Conservation (phyloP, 495 filamentous ascomycete species). For the Chaetomium fimeti region DNA sequence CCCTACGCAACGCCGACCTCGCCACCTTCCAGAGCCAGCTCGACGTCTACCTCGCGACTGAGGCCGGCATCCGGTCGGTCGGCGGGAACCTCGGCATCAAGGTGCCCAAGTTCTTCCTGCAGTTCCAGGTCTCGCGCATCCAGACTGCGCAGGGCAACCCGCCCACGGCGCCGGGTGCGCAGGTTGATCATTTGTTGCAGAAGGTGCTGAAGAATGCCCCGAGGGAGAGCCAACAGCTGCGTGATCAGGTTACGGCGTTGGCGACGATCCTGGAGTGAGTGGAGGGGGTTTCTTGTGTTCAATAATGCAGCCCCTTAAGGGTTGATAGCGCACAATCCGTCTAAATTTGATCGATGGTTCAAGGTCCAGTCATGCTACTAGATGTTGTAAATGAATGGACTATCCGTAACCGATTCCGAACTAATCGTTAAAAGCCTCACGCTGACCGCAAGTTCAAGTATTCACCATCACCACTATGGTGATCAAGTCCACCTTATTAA, state of each 20-base stretch:
- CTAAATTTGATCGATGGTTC: too few species aligned
- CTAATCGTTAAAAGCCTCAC: too few species aligned
- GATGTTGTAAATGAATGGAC: too few species aligned
- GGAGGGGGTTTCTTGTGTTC: too few species aligned
- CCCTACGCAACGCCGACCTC: slow-evolving; percentile 42
- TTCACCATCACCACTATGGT: too few species aligned
- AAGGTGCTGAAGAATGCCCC: slow-evolving; percentile 51
- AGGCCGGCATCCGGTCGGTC: slow-evolving; percentile 48
- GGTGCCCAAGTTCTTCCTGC: slow-evolving; percentile 51
- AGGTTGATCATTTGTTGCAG: slow-evolving; percentile 47
- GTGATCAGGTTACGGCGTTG: slow-evolving; percentile 42
- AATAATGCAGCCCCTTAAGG: too few species aligned
- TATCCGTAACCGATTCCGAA: too few species aligned
- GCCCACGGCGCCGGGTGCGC: slow-evolving; percentile 42
- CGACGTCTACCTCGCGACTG: slow-evolving; percentile 50
- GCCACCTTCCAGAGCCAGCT: slow-evolving; percentile 43
- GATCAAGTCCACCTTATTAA: not conserved
- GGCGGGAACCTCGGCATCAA: slow-evolving; percentile 48
- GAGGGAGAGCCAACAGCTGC: slow-evolving; percentile 37
- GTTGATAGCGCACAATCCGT: too few species aligned
- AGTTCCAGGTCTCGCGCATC: slow-evolving; percentile 51
- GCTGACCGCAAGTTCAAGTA: too few species aligned
- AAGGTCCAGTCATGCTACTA: too few species aligned
- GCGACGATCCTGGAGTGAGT: slow-evolving; percentile 28
- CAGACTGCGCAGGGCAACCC: slow-evolving; percentile 50